A percentile compares a stretch with the other conserved stretches of the same genome.
These are phyloP conservation scores for Lactifluus piperatus DNA, from an alignment of 768 basidiomycete genomes.

Conservation along the genomic window DNA sequence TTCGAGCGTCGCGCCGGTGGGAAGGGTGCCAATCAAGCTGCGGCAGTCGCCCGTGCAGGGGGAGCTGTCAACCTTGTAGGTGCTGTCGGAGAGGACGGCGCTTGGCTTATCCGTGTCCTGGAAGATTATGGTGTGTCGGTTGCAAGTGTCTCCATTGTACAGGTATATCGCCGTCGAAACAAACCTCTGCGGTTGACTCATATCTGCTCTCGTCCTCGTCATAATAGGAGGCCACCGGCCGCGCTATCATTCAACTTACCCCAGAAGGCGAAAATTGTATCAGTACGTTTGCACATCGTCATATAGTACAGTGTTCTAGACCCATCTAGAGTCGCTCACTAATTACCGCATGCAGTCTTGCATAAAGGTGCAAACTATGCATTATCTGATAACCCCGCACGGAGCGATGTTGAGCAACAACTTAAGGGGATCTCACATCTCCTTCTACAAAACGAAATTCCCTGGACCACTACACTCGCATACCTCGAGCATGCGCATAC, in stretches of 20 bases:
- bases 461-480: slow-evolving; percentile 32
- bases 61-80: slow-evolving; percentile 41
- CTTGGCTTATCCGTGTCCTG: slow-evolving; percentile 38
- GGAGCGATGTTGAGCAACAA: slow-evolving; percentile 15
- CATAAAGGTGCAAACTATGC: slow-evolving; percentile 52
- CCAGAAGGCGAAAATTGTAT: slow-evolving; percentile 55
- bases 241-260: slow-evolving; percentile 53
- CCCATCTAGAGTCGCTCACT: background rate
- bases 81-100: slow-evolving; percentile 45
- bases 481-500: slow-evolving; percentile 24
- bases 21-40: slow-evolving; percentile 59
- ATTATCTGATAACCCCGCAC: slow-evolving; percentile 26
- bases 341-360: slow-evolving; percentile 33
- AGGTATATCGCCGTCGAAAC: slow-evolving; percentile 25
- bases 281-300: slow-evolving; percentile 30
- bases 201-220: background rate
- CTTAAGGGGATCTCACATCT: slow-evolving; percentile 39
- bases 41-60: slow-evolving; percentile 46
- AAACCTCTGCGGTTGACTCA: background rate
- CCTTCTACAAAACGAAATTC: slow-evolving; percentile 54
- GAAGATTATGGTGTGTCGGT: slow-evolving; percentile 34
- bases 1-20: slow-evolving; percentile 47
- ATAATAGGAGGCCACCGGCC: slow-evolving; percentile 41
- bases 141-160: slow-evolving; percentile 30
- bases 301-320: too few species aligned